Evolutionary conservation across 106 monocot genomes (phyloP).

Genomic region (Hemerocallis citrina): DNA sequence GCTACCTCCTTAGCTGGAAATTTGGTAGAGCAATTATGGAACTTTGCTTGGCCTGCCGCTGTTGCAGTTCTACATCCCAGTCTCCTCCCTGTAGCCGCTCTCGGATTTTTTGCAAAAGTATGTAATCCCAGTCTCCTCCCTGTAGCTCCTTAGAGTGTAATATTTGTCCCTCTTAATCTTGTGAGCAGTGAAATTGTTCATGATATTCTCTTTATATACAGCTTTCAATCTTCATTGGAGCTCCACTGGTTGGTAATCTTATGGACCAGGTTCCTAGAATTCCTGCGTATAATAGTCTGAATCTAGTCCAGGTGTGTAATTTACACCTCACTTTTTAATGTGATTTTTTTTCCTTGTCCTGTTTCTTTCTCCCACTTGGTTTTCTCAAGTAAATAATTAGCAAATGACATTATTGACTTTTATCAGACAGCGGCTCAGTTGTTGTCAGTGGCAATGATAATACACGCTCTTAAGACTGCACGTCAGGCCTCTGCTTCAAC

Average conservation of each 20-base stretch:
- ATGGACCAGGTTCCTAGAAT: conserved; percentile 90
- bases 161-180: neutral
- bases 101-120: conserved; percentile 80
- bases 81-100: conserved; percentile 88
- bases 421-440: conserved; percentile 75
- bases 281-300: conserved; percentile 67
- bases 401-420: conserved; percentile 3
- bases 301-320: conserved; percentile 59
- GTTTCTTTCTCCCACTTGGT: neutral
- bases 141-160: no score
- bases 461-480: conserved; percentile 49
- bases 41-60: conserved; percentile 92
- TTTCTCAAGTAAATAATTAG: neutral
- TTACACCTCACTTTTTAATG: no score
- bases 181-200: neutral
- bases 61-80: conserved; percentile 88
- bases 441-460: conserved; percentile 75
- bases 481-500: conserved; percentile 35
- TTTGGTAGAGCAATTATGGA: conserved; percentile 90
- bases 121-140: neutral
- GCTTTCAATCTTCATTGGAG: conserved; percentile 78
- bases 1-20: conserved; percentile 81
- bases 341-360: neutral
- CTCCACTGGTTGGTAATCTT: conserved; percentile 72
- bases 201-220: conserved; percentile 17